Evolutionary conservation across 2,329 filamentous ascomycete genomes (phyloP).

Genomic region (Fusarium globosum): DNA sequence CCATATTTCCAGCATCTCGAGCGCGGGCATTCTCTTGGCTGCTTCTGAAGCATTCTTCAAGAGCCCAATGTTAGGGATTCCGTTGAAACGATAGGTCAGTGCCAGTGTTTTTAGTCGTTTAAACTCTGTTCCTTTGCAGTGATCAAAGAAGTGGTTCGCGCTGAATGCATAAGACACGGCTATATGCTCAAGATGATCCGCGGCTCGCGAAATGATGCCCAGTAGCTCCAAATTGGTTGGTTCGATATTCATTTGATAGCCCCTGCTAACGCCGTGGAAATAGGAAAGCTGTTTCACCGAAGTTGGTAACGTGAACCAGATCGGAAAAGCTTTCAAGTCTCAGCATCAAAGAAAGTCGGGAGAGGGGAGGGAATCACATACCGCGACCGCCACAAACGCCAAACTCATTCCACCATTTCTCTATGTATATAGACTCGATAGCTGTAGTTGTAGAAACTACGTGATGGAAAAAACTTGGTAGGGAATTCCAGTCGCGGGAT

Average conservation of each 20-base stretch:
- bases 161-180: not conserved
- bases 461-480: not conserved
- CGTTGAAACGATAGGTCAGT: not conserved
- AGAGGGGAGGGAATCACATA: not conserved
- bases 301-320: accelerated
- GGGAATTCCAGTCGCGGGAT: not conserved
- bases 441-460: not conserved
- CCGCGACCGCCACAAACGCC: not conserved
- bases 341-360: too few species aligned
- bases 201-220: not conserved
- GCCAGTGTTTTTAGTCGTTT: not conserved
- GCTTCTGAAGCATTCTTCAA: not conserved
- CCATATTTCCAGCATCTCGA: not conserved
- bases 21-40: not conserved
- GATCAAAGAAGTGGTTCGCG: not conserved
- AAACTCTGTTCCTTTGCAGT: not conserved
- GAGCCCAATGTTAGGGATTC: not conserved
- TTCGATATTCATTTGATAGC: not conserved
- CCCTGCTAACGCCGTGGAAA: not conserved
- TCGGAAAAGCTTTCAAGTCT: not conserved
- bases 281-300: not conserved
- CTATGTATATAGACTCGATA: not conserved
- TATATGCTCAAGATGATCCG: not conserved
- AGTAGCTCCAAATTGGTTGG: not conserved
- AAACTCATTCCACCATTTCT: not conserved